phyloP scores from a whole-genome alignment of 1,284 basidiomycete species.

The Agaricales sp. region DNA sequence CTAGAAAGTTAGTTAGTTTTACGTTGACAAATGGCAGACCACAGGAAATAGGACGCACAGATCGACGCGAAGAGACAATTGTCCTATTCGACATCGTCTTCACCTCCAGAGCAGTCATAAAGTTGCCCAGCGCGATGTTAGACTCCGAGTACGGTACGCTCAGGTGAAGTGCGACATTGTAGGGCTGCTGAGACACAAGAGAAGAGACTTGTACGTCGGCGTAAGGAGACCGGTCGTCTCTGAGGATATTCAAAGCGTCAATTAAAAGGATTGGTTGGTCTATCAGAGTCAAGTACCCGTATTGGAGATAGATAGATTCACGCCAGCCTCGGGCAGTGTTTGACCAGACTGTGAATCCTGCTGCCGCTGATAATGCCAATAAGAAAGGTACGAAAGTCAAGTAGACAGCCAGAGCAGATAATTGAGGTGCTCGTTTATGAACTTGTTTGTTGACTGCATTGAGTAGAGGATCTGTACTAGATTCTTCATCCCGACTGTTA shows the following conservation, averaged over 20 bases:
- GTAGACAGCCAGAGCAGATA: conserved; percentile 53
- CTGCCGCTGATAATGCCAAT: conserved; percentile 44
- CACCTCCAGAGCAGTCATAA: conserved; percentile 61
- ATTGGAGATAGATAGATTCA: conserved; percentile 56
- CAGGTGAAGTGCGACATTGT: conserved; percentile 61
- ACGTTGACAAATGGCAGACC: conserved; percentile 1
- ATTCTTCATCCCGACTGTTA: too few species aligned
- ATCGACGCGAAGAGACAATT: conserved; percentile 42
- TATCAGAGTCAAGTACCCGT: conserved; percentile 40
- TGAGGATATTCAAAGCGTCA: conserved; percentile 17
- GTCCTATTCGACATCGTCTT: conserved; percentile 49
- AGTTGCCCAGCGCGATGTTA: conserved; percentile 68
- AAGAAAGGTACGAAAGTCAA: conserved; percentile 51
- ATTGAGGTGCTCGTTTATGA: conserved; percentile 30
- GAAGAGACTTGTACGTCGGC: conserved; percentile 39
- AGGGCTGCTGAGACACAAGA: conserved; percentile 50
- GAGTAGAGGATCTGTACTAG: too few species aligned
- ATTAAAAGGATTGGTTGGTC: conserved; percentile 1
- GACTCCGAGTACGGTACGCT: conserved; percentile 52
- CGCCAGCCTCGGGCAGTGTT: conserved; percentile 60
- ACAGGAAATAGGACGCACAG: conserved; percentile 35
- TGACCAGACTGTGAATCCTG: conserved; percentile 65
- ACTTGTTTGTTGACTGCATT: neutral
- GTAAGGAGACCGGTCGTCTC: conserved; percentile 54
- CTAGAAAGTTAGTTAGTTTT: conserved; percentile 22